These are phyloP conservation scores for Dendrobium officinale DNA, from an alignment of 106 monocot species.

Conservation along the genomic window DNA sequence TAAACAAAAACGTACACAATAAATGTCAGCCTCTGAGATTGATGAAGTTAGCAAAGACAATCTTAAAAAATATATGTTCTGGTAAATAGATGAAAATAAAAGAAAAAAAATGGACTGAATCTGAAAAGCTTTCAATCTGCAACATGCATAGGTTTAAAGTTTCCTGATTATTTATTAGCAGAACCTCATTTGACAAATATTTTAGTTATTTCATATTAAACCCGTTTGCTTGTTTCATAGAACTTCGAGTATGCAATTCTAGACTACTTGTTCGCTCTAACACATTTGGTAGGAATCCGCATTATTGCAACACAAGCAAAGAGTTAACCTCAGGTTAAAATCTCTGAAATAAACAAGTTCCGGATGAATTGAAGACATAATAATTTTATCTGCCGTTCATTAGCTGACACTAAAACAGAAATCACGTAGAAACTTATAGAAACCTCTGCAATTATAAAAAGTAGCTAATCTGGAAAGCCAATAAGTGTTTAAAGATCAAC, in stretches of 20 bases:
- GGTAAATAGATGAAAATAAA: neutral
- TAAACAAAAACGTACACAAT: constrained; percentile 9
- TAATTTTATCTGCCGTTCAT: neutral
- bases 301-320: neutral
- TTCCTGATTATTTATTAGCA: neutral
- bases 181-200: neutral
- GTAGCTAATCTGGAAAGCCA: neutral
- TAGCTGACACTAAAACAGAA: neutral
- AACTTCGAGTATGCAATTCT: neutral
- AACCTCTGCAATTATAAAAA: neutral
- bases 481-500: neutral
- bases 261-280: neutral
- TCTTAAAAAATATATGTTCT: neutral
- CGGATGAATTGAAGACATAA: neutral
- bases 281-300: neutral
- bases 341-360: neutral
- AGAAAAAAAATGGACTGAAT: neutral
- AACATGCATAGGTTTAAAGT: neutral
- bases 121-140: neutral
- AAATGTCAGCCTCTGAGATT: neutral
- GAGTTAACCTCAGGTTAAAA: neutral
- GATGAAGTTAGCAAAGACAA: neutral
- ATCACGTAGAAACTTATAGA: neutral
- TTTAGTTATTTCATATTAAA: neutral
- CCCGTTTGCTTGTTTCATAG: neutral